Base-by-base conservation (phyloP, 139 green algal species). In the Chlamydomonas asymmetrica region DNA sequence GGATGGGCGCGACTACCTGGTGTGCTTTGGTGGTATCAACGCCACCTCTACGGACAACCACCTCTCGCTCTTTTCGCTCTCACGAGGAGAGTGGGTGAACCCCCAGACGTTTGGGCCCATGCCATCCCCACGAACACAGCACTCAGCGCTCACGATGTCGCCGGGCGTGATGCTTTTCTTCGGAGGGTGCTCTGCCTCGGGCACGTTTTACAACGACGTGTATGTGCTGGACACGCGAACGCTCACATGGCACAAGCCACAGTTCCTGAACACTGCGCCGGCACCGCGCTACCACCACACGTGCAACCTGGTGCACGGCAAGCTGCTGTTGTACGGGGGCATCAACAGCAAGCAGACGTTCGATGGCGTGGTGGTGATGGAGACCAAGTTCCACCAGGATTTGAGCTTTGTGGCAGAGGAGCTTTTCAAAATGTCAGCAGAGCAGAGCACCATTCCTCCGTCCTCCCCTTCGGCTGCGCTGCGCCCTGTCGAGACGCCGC, bases 311-410 rank as follows among this genome's bases (percentile, higher is more conserved):
- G 32, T 86, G 20, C 74, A 80, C 60, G 75, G 75, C 32, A 59
- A 60, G 34, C n/a, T 41, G 25, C 3, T 81, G 29, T 54, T 90
- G 31, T 86, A 90, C 43, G 85, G 85, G 37, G 85, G 85, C 73
- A 85, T 89, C 78, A 89, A 86, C 74, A 66, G 50, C 69, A 76
- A 83, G 78, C 80, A 90, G 81, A 80, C 85, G 0, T 87, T 86
- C 41, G 85, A 90, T 34, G 75, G 75, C 23, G 68, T 87, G 1
- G 81, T 90, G 34, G 54, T 87, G 31, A 32, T 87, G 29, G 79
- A 90, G 59, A 80, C 75, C 37, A 78, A 70, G 43, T 79, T 78
- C 31, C 31, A 66, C 57, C 35, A 49, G 0, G 85, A 90, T 49
- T 66, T 90, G 10, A 35, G 27, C 29, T 66, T 64, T 45, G 82